phyloP scores from a whole-genome alignment of 2,329 filamentous ascomycete species.

The Karstenula rhodostoma region DNA sequence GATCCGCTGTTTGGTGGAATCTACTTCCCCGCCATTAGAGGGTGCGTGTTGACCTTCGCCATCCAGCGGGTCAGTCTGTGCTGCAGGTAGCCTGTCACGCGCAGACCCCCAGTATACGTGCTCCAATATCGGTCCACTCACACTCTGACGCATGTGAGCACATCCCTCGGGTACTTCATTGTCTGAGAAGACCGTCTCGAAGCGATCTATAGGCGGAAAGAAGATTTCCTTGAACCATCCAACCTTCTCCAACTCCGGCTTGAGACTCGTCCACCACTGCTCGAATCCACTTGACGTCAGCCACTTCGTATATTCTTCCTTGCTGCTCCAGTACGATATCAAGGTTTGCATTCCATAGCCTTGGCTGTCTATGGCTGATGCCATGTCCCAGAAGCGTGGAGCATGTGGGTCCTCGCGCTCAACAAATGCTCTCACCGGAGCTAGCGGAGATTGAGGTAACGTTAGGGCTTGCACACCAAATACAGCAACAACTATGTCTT shows the following conservation, averaged over 20 bases:
- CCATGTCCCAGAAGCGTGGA: not conserved
- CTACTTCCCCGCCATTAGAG: not conserved
- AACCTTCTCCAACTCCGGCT: conserved; percentile 31
- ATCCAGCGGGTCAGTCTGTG: conserved; percentile 49
- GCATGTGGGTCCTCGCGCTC: not conserved
- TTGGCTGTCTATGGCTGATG: not conserved
- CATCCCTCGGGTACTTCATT: conserved; percentile 50
- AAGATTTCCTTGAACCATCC: conserved; percentile 58
- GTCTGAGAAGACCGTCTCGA: conserved; percentile 56
- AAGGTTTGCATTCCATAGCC: not conserved
- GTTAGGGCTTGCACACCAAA: not conserved
- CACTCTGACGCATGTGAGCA: conserved; percentile 50
- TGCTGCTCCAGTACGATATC: not conserved
- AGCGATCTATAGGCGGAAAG: conserved; percentile 52
- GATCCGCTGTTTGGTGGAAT: conserved; percentile 27
- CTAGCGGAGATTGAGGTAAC: not conserved
- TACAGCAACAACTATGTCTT: not conserved
- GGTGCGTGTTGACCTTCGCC: conserved; percentile 28
- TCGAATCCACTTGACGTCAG: conserved; percentile 39
- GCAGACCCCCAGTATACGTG: conserved; percentile 60
- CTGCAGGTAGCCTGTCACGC: conserved; percentile 53
- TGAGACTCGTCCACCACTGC: conserved; percentile 49
- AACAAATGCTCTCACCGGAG: not conserved
- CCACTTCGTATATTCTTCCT: not conserved
- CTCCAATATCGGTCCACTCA: conserved; percentile 51